phyloP scores from a whole-genome alignment of 2,329 filamentous ascomycete species.

The Colletotrichum orchidophilum region DNA sequence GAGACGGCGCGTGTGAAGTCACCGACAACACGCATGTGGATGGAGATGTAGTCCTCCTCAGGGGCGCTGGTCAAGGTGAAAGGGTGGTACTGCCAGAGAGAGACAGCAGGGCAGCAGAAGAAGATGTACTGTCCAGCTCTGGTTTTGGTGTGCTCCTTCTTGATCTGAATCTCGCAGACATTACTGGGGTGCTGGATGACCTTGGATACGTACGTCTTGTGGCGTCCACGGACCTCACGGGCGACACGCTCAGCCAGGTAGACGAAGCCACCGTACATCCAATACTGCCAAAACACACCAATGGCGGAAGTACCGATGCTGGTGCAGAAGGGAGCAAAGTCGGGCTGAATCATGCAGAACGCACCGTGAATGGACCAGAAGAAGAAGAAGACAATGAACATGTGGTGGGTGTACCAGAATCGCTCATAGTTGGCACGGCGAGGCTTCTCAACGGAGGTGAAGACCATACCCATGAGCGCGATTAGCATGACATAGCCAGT shows the following conservation, averaged over 20 bases:
- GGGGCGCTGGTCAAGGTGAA: constrained; percentile 88
- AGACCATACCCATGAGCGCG: constrained; percentile 79
- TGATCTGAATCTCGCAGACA: constrained; percentile 91
- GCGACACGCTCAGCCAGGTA: constrained; percentile 84
- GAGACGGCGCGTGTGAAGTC: constrained; percentile 81
- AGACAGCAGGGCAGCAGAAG: constrained; percentile 86
- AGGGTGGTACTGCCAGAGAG: constrained; percentile 88
- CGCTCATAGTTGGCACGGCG: constrained; percentile 85
- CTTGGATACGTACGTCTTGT: constrained; percentile 89
- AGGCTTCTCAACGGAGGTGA: constrained; percentile 81
- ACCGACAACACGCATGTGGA: constrained; percentile 85
- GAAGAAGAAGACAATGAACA: constrained; percentile 88
- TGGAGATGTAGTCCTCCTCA: constrained; percentile 89
- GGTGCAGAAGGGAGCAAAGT: constrained; percentile 81
- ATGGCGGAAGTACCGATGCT: constrained; percentile 71
- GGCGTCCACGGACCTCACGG: constrained; percentile 80
- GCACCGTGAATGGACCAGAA: constrained; percentile 92
- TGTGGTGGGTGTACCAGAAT: constrained; percentile 91
- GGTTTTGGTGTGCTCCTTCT: constrained; percentile 87
- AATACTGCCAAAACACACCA: constrained; percentile 90
- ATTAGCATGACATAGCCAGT: constrained; percentile 87
- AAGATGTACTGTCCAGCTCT: constrained; percentile 89
- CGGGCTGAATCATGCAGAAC: constrained; percentile 91
- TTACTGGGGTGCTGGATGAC: constrained; percentile 90
- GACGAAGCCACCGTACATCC: constrained; percentile 84